phyloP scores from a whole-genome alignment of 257 asterid species.

The Pogostemon cablin region DNA sequence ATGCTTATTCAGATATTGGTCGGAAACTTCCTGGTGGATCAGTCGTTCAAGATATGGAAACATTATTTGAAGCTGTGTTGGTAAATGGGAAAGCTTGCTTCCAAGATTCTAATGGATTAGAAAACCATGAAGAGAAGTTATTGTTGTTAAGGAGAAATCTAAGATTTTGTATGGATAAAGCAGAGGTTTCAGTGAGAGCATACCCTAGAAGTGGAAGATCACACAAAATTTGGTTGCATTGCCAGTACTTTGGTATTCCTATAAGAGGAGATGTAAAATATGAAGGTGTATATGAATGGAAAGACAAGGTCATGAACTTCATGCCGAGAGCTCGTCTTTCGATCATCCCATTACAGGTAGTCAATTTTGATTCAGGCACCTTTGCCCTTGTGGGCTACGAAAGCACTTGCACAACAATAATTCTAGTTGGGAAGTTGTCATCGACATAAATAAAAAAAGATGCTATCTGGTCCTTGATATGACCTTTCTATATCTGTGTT shows the following conservation, averaged over 20 bases:
- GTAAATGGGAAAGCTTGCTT: conserved; percentile 47
- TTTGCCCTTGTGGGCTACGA: conserved; percentile 69
- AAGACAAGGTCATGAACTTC: conserved; percentile 84
- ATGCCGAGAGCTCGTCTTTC: conserved; percentile 86
- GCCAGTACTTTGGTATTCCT: conserved; percentile 91
- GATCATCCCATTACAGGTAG: conserved; percentile 79
- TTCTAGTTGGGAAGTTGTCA: conserved; percentile 10
- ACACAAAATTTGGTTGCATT: conserved; percentile 90
- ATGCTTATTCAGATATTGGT: conserved; percentile 76
- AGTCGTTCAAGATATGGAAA: conserved; percentile 77
- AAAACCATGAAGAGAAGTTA: conserved; percentile 37
- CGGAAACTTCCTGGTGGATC: conserved; percentile 86
- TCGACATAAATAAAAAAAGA: neutral
- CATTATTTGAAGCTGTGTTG: conserved; percentile 63
- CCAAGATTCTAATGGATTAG: conserved; percentile 37
- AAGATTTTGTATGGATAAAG: conserved; percentile 49
- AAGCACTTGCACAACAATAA: conserved; percentile 35
- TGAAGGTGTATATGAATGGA: conserved; percentile 87
- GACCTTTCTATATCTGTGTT: too few species aligned
- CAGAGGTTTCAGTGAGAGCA: conserved; percentile 73
- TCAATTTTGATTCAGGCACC: conserved; percentile 69
- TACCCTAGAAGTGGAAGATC: conserved; percentile 87
- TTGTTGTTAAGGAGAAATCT: conserved; percentile 61
- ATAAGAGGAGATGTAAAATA: conserved; percentile 88
- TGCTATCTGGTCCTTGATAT: neutral